Evolutionary conservation across 345 rosid species (phyloP).

Genomic region (Mercurialis annua): DNA sequence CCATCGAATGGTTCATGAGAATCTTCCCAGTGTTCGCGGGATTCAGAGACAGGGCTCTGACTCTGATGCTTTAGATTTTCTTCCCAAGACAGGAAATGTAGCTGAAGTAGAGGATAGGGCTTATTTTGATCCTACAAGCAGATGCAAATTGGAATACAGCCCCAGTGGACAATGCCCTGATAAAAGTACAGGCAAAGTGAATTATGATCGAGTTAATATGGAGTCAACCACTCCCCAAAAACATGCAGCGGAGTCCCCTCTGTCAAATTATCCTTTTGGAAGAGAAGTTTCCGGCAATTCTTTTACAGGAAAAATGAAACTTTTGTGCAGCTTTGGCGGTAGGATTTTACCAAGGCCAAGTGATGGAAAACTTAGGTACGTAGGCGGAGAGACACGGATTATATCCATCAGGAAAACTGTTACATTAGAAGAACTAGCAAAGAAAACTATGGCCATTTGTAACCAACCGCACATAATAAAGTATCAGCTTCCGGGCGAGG

Average conservation of each 20-base stretch:
- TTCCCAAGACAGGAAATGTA: constrained; percentile 19
- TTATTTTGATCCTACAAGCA: constrained; percentile 21
- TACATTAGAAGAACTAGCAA: constrained; percentile 56
- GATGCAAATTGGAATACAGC: constrained; percentile 29
- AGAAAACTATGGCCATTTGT: constrained; percentile 61
- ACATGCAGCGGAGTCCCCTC: constrained; percentile 37
- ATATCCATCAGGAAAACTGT: constrained; percentile 54
- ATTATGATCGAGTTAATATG: constrained; percentile 14
- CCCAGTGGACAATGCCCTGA: constrained; percentile 21
- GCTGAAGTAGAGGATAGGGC: constrained; percentile 29
- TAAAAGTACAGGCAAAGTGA: constrained; percentile 21
- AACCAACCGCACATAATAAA: constrained; percentile 69
- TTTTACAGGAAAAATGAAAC: constrained; percentile 47
- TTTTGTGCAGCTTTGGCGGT: constrained; percentile 88
- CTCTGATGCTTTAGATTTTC: constrained; percentile 36
- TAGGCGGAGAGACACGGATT: constrained; percentile 86
- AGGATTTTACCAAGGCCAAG: constrained; percentile 72
- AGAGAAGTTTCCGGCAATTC: constrained; percentile 28
- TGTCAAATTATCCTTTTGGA: constrained; percentile 27
- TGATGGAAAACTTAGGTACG: constrained; percentile 84
- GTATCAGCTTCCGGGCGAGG: constrained; percentile 94
- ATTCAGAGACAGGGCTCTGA: constrained; percentile 41
- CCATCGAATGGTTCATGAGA: constrained; percentile 36
- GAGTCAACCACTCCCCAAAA: constrained; percentile 14
- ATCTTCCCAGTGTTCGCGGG: constrained; percentile 37